Conservation (phyloP, 768 basidiomycete genomes). For the Lactarius hengduanensis region DNA sequence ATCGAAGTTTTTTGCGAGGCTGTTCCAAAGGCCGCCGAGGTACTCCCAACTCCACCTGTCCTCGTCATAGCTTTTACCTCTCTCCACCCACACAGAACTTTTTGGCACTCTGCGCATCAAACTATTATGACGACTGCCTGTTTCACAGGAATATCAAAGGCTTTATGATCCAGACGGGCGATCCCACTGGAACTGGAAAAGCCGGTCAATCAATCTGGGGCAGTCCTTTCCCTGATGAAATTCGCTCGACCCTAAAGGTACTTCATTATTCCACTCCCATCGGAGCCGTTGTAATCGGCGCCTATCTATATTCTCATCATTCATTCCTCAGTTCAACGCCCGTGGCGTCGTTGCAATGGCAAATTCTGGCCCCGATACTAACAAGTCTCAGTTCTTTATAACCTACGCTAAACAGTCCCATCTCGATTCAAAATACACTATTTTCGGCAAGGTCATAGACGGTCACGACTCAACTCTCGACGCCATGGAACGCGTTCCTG, state of each 20-base stretch:
- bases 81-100: constrained; percentile 66
- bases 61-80: background rate
- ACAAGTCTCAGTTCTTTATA: constrained; percentile 90
- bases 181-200: constrained; percentile 88
- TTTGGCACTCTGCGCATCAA: constrained; percentile 88
- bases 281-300: background rate
- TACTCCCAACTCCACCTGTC: constrained; percentile 34
- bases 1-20: constrained; percentile 98
- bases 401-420: constrained; percentile 92
- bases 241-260: constrained; percentile 92
- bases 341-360: constrained; percentile 98
- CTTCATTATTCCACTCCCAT: constrained; percentile 27
- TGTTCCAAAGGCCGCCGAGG: constrained; percentile 93
- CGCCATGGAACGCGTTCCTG: constrained; percentile 88
- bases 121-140: constrained; percentile 77
- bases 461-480: constrained; percentile 93
- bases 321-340: constrained; percentile 73
- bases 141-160: constrained; percentile 95
- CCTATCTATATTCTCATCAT: constrained; percentile 8
- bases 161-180: constrained; percentile 95
- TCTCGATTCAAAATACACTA: constrained; percentile 92
- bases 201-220: constrained; percentile 98
- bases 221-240: constrained; percentile 85
- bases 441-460: constrained; percentile 98
- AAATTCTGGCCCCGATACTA: constrained; percentile 90